Base-by-base conservation (phyloP, 306 rosid genomes). In the Myrica gale region DNA sequence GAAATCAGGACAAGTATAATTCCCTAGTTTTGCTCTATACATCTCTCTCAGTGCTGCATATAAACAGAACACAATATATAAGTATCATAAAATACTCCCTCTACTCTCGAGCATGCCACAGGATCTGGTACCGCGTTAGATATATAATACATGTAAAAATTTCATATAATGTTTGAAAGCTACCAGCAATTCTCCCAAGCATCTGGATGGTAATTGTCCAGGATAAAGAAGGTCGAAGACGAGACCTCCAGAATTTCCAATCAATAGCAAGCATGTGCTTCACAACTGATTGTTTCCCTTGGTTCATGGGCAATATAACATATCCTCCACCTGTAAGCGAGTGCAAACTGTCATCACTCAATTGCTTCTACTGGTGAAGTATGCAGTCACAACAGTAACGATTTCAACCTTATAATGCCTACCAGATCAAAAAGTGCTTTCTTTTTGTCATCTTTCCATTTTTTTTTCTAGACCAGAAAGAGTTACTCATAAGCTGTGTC, bases 241-340 rank as follows among this genome's bases (percentile, higher is more conserved):
- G 82, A 44, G 88, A 75, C 76, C 87, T 93, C 98, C 98, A 93
- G 63, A 74, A 91, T 73, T 88, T 93, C 98, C 98, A 93, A 82
- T 93, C 97, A 74, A 93, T 65, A 41, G 98, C 85, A 88, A 90
- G 97, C 96, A 91, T 93, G 81, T 93, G 98, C 62, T 85, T 91
- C 50, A 93, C 97, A 46, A 91, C 79, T 7, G 98, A 88, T 17
- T 86, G 92, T 21, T 87, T 87, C 79, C 96, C 92, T 47, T 87
- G 81, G 82, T 82, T 84, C 46, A 82, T 85, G n/a, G 98, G 98
- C 72, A 87, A 88, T 75, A 93, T 80, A 74, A 93, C 92, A 78
- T 76, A 93, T 81, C 98, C 98, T 82, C 98, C 98, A 83, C 98
- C 98, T 93, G 52, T 17, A 65, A 23, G 26, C 41, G 70, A 9